Base-by-base conservation (phyloP, 164 flowering plant genomes). In the Pachysandra terminalis region DNA sequence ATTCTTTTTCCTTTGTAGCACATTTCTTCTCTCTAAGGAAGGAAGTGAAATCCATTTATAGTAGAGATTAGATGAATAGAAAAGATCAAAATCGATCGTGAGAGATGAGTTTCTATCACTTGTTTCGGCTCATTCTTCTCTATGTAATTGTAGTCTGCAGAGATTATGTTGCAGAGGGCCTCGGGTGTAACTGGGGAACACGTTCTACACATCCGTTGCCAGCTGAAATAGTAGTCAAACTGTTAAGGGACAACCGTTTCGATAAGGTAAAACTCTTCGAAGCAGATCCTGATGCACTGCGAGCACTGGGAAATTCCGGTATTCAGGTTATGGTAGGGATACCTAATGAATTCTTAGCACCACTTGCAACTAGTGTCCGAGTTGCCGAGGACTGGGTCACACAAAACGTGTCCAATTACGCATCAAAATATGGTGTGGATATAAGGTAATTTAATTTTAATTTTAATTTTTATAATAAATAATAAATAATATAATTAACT, bases 191-290 rank as follows among this genome's bases (percentile, higher is more conserved):
- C 67, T 96, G 96, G 99, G 99, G 99, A 4, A 70, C 79, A 1
- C 81, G 71, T 0, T 70, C 90, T 1, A 74, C 87, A 0, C 99
- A 96, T 70, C 93, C 90, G 2, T 85, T 96, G 48, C 90, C 84
- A 0, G 83, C 87, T 1, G 60, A 71, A 27, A 85, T 86, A 16
- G 90, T 84, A 12, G 98, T 96, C 7, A 78, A 73, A 82, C 75
- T 96, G 6, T 58, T 96, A 69, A 87, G 83, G 71, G 98, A 90
- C 74, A 96, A 96, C 64, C 93, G 98, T 0, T 84, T 96, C 67
- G 68, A 81, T 24, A 93, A 93, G 70, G 98, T 93, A 74, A 93
- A 93, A 83, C 94, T 96, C 15, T 96, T 96, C 60, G 99, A 96
- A 75, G 93, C 97, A 0, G 91, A 92, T 19, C 83, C 84, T n/a